Evolutionary conservation across 345 rosid species (phyloP), one percentile per base, ranked within the genome.

Genomic region (Acer campestre): DNA sequence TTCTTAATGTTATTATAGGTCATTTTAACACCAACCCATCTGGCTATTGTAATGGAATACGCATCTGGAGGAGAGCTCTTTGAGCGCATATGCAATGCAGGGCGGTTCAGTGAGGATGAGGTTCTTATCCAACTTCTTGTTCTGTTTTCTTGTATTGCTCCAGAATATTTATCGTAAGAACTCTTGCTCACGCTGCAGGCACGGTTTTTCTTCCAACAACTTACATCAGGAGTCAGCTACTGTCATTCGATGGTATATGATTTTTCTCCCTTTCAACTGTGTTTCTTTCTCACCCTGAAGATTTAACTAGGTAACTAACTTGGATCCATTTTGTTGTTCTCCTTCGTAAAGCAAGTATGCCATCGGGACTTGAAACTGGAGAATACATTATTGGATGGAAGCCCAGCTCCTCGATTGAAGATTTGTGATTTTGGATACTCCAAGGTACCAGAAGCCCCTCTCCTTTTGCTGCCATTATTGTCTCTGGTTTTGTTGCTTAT

Each of bases 351-450:
- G 98, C 95, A 94, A 96, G 93, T 96, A 73, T 96, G 98, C 88
- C 99, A 96, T 76, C 87, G 99, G 13, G 98, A 96, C 81, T 84
- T 96, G 85, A 96, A 96, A 82, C 83, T 96, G 75, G 99, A 96
- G 85, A 96, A 96, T 81, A 94, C 98, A 10, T 80, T 96, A 84
- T 77, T 96, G 86, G 99, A 96, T 82, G 99, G 99, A 74, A 96
- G 98, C 79, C 92, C 97, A 0, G 94, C 97, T 29, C 99, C 98
- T 71, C 98, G 95, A 12, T 82, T 96, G 77, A 96, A 96, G 88
- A 93, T 96, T 63, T 96, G 99, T 61, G 99, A 96, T 86, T 96
- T 96, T n/a, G 99, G 99, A n/a, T 96, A 96, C 83, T 96, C 99
- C 10, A 96, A 96, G 99, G 99, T 96, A 83, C 31, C 22, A 65